Conservation (phyloP, 1,284 basidiomycete species). For the Erythrobasidium hasegawianum region DNA sequence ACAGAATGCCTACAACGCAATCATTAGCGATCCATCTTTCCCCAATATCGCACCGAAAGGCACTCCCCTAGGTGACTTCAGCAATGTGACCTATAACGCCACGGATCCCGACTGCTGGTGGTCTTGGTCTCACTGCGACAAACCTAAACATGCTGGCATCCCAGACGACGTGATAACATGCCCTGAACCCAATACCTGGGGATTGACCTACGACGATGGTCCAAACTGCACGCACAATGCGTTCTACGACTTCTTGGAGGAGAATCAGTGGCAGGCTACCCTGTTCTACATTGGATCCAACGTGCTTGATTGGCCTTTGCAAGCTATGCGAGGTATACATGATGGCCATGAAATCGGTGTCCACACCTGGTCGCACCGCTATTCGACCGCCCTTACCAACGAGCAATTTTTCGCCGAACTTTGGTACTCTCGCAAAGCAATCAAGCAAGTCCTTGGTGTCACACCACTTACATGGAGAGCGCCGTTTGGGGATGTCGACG, state of each 20-base stretch:
- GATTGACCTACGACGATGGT: conserved; percentile 55
- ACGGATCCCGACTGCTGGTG: conserved; percentile 42
- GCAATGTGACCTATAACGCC: conserved; percentile 36
- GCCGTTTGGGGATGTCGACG: conserved; percentile 55
- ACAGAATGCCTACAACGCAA: conserved; percentile 37
- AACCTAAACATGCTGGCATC: conserved; percentile 33
- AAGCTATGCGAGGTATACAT: conserved; percentile 53
- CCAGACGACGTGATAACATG: conserved; percentile 40
- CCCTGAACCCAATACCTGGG: conserved; percentile 55
- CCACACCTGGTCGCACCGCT: conserved; percentile 50
- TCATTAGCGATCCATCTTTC: conserved; percentile 37
- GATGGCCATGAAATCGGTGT: conserved; percentile 53
- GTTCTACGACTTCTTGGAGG: conserved; percentile 54
- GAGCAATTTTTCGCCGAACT: conserved; percentile 57
- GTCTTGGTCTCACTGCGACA: conserved; percentile 48
- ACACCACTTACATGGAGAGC: conserved; percentile 51
- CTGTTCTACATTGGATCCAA: conserved; percentile 51
- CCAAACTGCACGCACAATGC: conserved; percentile 51
- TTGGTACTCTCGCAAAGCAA: conserved; percentile 55
- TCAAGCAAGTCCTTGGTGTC: conserved; percentile 55
- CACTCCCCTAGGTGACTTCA: conserved; percentile 39
- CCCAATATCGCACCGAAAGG: conserved; percentile 40
- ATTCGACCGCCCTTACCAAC: conserved; percentile 54
- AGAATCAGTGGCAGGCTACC: conserved; percentile 55
- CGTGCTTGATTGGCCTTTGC: conserved; percentile 56